Conservation (phyloP, 352 stramenopile genomes). For the Phytopythium cucurbitacearum region DNA sequence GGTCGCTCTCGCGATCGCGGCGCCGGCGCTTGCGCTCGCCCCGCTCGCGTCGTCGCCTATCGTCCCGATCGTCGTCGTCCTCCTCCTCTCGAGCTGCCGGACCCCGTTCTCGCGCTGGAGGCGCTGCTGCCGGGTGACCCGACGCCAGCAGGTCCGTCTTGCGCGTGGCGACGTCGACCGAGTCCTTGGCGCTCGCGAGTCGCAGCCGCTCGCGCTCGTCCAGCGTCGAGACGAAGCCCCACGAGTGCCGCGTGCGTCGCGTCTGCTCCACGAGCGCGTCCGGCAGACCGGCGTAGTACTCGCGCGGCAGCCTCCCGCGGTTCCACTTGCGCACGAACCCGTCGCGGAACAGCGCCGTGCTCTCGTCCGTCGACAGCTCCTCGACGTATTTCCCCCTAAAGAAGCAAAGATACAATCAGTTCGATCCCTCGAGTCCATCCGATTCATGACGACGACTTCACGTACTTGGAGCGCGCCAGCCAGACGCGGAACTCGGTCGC, state of each 20-base stretch:
- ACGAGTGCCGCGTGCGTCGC: constrained; percentile 64
- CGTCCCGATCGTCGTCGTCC: constrained; percentile 19
- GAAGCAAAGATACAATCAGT: constrained; percentile 1
- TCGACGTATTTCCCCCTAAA: constrained; percentile 61
- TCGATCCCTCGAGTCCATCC: neutral
- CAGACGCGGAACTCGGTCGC: constrained; percentile 73
- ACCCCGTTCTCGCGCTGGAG: neutral
- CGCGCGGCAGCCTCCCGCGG: constrained; percentile 33
- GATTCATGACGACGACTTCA: neutral
- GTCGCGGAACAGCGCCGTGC: constrained; percentile 39
- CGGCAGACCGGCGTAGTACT: constrained; percentile 67
- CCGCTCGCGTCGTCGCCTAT: constrained; percentile 8
- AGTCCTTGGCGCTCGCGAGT: constrained; percentile 61
- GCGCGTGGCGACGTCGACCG: constrained; percentile 61
- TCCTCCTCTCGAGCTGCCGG: constrained; percentile 5
- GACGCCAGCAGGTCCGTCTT: constrained; percentile 36
- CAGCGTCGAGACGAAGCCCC: constrained; percentile 56
- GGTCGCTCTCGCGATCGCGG: constrained; percentile 32
- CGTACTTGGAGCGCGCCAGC: constrained; percentile 50
- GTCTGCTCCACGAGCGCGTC: constrained; percentile 63
- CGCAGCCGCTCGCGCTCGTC: constrained; percentile 58
- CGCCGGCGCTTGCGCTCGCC: constrained; percentile 29
- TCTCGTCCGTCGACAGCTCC: constrained; percentile 58
- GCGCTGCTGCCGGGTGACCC: neutral
- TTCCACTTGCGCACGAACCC: constrained; percentile 73